These are phyloP conservation scores for Xenoacremonium recifei DNA, from an alignment of 2,329 filamentous ascomycete genomes.

Conservation along the genomic window DNA sequence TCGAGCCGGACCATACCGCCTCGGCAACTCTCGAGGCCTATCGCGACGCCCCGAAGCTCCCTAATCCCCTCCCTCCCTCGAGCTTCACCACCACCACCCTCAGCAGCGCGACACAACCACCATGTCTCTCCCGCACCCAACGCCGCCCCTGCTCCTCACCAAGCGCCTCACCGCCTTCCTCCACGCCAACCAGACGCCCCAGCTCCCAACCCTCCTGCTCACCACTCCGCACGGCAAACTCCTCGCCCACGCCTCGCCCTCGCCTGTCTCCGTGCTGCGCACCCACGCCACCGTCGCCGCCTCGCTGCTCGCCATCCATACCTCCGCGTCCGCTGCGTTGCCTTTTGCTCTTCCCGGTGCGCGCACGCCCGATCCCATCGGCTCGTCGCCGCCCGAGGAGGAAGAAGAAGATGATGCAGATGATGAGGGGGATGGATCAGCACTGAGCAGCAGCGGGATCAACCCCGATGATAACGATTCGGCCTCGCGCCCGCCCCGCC, in stretches of 20 bases:
- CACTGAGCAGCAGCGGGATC: no score
- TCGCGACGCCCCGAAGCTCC: no score
- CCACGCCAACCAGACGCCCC: conserved; percentile 53
- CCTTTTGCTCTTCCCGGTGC: conserved; percentile 41
- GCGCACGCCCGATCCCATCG: conserved; percentile 25
- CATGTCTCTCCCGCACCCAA: conserved; percentile 39
- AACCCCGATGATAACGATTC: conserved; percentile 24
- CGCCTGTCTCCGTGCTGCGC: conserved; percentile 56
- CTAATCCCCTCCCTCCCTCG: not conserved
- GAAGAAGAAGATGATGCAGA: conserved; percentile 25
- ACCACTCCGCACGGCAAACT: conserved; percentile 61
- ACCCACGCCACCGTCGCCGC: conserved; percentile 64
- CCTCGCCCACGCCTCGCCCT: conserved; percentile 58
- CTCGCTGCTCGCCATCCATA: conserved; percentile 59
- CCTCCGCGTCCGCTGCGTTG: conserved; percentile 41
- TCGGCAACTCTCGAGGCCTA: not conserved
- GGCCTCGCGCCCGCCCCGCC: conserved; percentile 3
- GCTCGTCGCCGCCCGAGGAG: conserved; percentile 22
- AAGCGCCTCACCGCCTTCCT: conserved; percentile 64
- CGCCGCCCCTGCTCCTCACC: conserved; percentile 61
- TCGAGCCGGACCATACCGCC: not conserved
- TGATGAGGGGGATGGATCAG: conserved; percentile 11
- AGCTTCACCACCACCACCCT: conserved; percentile 1
- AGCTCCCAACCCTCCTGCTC: conserved; percentile 59
- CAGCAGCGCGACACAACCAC: conserved; percentile 1